A percentile compares a stretch with the other conserved stretches of the same genome.
Conservation (phyloP, 2,329 filamentous ascomycete genomes). For the Colletotrichum simmondsii region DNA sequence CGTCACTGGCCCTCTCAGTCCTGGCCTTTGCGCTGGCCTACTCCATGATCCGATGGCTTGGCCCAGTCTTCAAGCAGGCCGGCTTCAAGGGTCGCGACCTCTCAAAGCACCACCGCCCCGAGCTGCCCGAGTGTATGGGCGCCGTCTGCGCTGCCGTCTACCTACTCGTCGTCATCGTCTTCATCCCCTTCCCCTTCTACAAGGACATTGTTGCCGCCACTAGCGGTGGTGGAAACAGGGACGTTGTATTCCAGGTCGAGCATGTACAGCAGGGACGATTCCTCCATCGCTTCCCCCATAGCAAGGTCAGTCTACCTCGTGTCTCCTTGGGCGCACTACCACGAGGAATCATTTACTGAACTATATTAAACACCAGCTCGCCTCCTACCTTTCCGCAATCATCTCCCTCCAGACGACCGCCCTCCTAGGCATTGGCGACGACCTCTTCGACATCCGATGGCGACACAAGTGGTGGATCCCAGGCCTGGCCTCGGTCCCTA, state of each 20-base stretch:
- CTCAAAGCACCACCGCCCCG: conserved; percentile 74
- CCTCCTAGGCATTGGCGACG: conserved; percentile 92
- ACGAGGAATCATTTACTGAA: not conserved
- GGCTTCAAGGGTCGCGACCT: conserved; percentile 92
- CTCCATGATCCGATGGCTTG: conserved; percentile 92
- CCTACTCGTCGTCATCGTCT: conserved; percentile 86
- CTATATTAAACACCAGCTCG: conserved; percentile 68
- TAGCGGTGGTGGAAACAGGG: conserved; percentile 90
- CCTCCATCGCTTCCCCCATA: conserved; percentile 92
- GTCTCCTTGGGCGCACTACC: not conserved
- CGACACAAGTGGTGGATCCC: conserved; percentile 99
- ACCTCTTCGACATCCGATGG: conserved; percentile 98
- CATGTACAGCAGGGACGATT: conserved; percentile 85
- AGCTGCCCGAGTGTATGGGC: conserved; percentile 97
- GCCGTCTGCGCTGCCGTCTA: conserved; percentile 94
- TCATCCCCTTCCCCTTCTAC: conserved; percentile 97
- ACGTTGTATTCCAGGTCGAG: conserved; percentile 80
- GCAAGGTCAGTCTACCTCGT: conserved; percentile 71
- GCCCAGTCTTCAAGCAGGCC: conserved; percentile 86
- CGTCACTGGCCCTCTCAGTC: conserved; percentile 86
- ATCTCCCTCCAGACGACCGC: conserved; percentile 92
- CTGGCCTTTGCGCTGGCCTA: conserved; percentile 86
- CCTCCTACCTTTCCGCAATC: conserved; percentile 93
- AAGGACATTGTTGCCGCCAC: conserved; percentile 97
- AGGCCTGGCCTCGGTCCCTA: conserved; percentile 89